Evolutionary conservation across 2,329 filamentous ascomycete species (phyloP), one percentile per base, ranked within the genome.

Genomic region (Calonectria pseudoreteaudii): DNA sequence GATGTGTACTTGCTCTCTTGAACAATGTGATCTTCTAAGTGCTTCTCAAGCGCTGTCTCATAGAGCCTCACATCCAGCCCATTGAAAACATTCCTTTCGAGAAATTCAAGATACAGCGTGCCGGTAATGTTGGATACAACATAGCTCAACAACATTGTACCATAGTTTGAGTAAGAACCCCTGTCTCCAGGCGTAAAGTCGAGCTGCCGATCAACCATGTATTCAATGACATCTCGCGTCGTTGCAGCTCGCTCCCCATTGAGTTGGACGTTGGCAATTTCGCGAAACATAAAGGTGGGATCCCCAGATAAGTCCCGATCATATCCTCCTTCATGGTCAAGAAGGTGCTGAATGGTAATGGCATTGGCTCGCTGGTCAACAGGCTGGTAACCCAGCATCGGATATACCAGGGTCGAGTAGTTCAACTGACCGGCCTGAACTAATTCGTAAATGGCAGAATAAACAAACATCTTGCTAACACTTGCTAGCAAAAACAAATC

Each of bases 401-500:
- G 36, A 13, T 78, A 79, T 1, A 79, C 77, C 1, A 38, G 66
- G 1, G 74, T 72, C 2, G 58, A 49, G 18, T 34, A 71, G 26
- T 52, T 36, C 13, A 79, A 41, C 10, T 41, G 47, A 0, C 20
- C 23, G 7, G 44, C 13, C 1, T 69, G 49, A 1, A 72, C 31
- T 1, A 76, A 28, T 49, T 44, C 65, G 18, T 70, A 31, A 9
- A 79, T 44, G 11, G 77, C 74, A 9, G 74, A 72, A 26, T 74
- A n/a, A 4, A 74, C 20, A 11, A 78, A 77, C 47, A 77, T 47
- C 53, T 78, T 79, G 53, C 69, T 79, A 5, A 77, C 66, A 0
- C 77, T 76, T 9, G 69, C 72, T 3, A 79, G 66, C 20, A 77
- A 34, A 56, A 79, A 79, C 1, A 26, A 28, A n/a, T 79, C 76